These are phyloP conservation scores for Cercophora newfieldiana DNA, from an alignment of 495 filamentous ascomycete genomes.

Conservation along the genomic window DNA sequence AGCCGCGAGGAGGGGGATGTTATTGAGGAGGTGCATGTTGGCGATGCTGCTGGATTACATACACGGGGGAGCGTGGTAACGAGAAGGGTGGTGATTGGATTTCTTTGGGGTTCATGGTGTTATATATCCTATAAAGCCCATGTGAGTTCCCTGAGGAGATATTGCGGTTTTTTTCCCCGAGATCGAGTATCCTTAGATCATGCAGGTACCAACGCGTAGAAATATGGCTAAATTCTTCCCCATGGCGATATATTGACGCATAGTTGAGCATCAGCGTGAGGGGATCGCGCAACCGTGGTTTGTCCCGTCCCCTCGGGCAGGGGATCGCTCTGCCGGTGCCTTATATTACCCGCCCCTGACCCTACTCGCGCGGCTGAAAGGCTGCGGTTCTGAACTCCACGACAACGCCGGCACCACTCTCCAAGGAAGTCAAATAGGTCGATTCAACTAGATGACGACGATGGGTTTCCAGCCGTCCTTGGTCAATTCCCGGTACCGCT, in stretches of 20 bases:
- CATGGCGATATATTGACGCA: background rate
- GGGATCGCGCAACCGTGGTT: background rate
- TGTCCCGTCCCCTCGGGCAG: background rate
- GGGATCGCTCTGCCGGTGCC: background rate
- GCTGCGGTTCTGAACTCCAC: background rate
- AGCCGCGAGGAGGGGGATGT: background rate
- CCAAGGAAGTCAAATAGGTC: background rate
- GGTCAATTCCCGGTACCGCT: conserved; percentile 6
- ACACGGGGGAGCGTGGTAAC: too few species aligned
- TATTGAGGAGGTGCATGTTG: conserved; percentile 17
- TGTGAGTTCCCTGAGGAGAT: background rate
- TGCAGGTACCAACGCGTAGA: background rate
- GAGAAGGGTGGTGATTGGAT: too few species aligned
- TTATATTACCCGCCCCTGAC: background rate
- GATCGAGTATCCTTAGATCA: background rate
- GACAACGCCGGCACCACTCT: background rate
- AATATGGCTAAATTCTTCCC: conserved; percentile 17
- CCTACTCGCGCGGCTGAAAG: background rate
- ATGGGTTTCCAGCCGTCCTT: conserved; percentile 18
- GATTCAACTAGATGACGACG: conserved; percentile 15
- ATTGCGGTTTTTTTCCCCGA: background rate
- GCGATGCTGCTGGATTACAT: background rate
- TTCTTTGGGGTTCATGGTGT: background rate
- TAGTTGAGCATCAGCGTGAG: background rate
- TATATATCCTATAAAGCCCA: background rate